These are phyloP conservation scores for Dactylis glomerata DNA, from an alignment of 176 grass and related monocot genomes.

Conservation along the genomic window DNA sequence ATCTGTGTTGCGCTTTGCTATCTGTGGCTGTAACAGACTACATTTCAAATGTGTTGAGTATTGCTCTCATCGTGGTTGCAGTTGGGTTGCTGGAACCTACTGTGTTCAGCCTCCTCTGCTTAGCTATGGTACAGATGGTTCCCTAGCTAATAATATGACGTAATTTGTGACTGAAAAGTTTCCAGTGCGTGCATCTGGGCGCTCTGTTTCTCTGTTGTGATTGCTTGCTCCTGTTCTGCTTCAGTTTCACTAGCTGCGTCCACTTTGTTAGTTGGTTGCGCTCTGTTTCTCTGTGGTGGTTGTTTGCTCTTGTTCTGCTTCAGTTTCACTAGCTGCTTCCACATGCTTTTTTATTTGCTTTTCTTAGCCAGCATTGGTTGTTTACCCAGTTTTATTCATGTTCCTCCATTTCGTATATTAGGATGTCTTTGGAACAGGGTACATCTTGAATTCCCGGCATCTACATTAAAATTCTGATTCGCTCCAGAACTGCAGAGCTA, in stretches of 20 bases:
- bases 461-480: not conserved
- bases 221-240: not conserved
- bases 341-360: too few species aligned
- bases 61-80: slow-evolving; percentile 19
- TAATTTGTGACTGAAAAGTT: not conserved
- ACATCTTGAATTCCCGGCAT: not conserved
- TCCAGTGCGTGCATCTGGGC: not conserved
- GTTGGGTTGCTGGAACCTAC: slow-evolving; percentile 29
- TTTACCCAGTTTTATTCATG: not conserved
- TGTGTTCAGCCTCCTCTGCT: slow-evolving; percentile 15
- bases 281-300: not conserved
- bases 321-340: not conserved
- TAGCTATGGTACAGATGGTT: slow-evolving; percentile 13
- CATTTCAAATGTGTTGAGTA: not conserved
- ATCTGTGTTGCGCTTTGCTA: slow-evolving; percentile 7
- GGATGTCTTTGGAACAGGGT: not conserved
- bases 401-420: not conserved
- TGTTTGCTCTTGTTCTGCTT: not conserved
- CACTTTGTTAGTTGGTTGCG: not conserved
- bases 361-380: not conserved
- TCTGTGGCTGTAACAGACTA: slow-evolving; percentile 28
- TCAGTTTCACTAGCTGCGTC: not conserved
- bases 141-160: slow-evolving; percentile 11
- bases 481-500: not conserved
- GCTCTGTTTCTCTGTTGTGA: not conserved